Percentiles rank a stretch among this genome's conserved stretches.
phyloP scores from a whole-genome alignment of 2,329 filamentous ascomycete genomes.

The Huntiella decipiens region DNA sequence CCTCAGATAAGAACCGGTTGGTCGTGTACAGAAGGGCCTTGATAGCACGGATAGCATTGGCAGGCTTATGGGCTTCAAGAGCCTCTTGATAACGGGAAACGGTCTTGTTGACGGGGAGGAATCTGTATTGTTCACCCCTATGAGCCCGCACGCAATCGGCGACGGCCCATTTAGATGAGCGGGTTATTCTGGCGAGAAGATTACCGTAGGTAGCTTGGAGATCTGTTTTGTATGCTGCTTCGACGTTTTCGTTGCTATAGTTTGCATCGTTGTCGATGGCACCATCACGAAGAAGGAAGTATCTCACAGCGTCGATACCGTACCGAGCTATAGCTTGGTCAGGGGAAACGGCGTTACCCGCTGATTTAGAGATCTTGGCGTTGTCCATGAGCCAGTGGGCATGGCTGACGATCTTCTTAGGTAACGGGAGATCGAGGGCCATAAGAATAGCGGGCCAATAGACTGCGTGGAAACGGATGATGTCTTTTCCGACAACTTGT shows the following conservation, averaged over 20 bases:
- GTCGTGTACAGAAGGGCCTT: constrained; percentile 13
- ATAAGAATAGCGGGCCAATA: constrained; percentile 97
- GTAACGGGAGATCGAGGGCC: constrained; percentile 62
- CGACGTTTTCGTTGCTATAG: constrained; percentile 65
- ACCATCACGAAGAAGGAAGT: constrained; percentile 68
- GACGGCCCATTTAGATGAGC: constrained; percentile 51
- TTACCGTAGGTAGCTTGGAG: constrained; percentile 69
- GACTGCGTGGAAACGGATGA: constrained; percentile 85
- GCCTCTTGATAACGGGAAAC: constrained; percentile 7
- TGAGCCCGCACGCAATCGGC: constrained; percentile 29
- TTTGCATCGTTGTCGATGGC: constrained; percentile 60
- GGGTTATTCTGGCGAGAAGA: constrained; percentile 50
- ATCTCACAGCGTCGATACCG: constrained; percentile 72
- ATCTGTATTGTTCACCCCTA: not conserved
- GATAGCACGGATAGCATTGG: constrained; percentile 8
- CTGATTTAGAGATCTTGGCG: constrained; percentile 91
- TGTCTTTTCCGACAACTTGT: constrained; percentile 92
- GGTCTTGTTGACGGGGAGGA: constrained; percentile 8
- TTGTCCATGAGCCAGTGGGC: constrained; percentile 88
- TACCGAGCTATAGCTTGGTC: constrained; percentile 81
- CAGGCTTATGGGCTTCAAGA: constrained; percentile 10
- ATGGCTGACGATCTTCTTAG: constrained; percentile 67
- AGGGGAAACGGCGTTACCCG: constrained; percentile 87
- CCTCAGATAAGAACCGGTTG: constrained; percentile 33
- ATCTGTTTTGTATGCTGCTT: constrained; percentile 58